Evolutionary conservation across 2,329 filamentous ascomycete species (phyloP), one percentile per base, ranked within the genome.

Genomic region (Paraconiothyrium sp.): DNA sequence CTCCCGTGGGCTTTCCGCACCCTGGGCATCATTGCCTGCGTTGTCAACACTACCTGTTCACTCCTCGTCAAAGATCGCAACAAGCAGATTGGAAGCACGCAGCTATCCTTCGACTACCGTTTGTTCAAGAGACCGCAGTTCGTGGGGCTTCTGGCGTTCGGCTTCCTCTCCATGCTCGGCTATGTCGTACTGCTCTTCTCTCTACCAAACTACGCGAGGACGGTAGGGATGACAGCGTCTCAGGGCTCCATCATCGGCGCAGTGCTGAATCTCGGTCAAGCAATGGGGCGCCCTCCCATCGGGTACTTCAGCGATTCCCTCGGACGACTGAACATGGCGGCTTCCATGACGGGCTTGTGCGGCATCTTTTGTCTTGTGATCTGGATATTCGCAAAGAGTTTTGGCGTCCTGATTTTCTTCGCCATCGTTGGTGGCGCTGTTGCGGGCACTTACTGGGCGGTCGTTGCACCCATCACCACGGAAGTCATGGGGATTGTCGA

Each of bases 161-260:
- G 89, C 8, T 88, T 89, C 76, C 88, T 94, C 65, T 89, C 85
- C 62, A 87, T 94, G 79, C 79, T 94, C 14, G 90, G 85, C 5
- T 94, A 94, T 69, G 84, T 92, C 30, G 89, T 92, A 4, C 83
- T 93, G n/a, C 84, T 93, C 48, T 94, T 93, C 77, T 90, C 88
- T 11, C 80, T 94, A 49, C 88, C 91, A 14, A 91, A 90, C 73
- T 94, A 93, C 72, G 89, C 89, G 41, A 84, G 86, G 59, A 84
- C 84, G 4, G 86, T 93, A 47, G 91, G 91, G 1, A 84, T 93
- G 34, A 83, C 84, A 0, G 82, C 90, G 1, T 83, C 85, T 5
- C 88, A 94, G 71, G 91, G 90, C 7, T 88, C 89, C 0, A 82
- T 93, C 16, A 84, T 92, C 49, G 89, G 88, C n/a, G 92, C 92